Conservation (phyloP, 257 asterid genomes). For the Phtheirospermum japonicum region DNA sequence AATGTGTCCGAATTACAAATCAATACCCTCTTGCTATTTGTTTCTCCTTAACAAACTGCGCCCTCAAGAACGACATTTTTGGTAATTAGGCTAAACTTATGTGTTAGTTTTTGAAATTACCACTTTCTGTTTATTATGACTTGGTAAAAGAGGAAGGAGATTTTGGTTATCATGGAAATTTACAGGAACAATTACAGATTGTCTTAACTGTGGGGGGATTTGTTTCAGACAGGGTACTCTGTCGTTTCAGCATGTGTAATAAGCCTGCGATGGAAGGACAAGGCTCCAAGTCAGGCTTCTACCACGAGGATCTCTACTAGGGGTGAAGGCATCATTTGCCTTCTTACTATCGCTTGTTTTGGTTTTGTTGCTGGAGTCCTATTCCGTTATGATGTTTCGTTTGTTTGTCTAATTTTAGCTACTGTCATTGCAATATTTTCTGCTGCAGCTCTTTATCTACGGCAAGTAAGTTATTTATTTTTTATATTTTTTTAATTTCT, state of each 20-base stretch:
- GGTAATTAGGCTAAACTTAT: too few species aligned
- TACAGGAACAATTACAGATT: background rate
- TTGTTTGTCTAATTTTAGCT: constrained; percentile 50
- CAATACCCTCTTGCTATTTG: too few species aligned
- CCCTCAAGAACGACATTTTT: too few species aligned
- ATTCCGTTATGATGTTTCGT: constrained; percentile 69
- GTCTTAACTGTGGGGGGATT: background rate
- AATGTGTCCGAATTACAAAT: too few species aligned
- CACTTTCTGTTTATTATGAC: too few species aligned
- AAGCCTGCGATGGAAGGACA: constrained; percentile 76
- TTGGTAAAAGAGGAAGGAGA: background rate
- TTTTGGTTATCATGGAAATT: too few species aligned
- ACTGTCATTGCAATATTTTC: constrained; percentile 50
- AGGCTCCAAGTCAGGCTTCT: constrained; percentile 35
- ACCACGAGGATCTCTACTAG: constrained; percentile 44
- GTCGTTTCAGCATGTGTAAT: constrained; percentile 95
- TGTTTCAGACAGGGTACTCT: constrained; percentile 84
- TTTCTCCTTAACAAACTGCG: too few species aligned
- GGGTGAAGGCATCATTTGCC: constrained; percentile 68
- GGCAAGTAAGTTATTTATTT: constrained; percentile 14
- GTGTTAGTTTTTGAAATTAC: too few species aligned
- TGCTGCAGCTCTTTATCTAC: constrained; percentile 61
- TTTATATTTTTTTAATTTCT: background rate
- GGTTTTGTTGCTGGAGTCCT: constrained; percentile 78
- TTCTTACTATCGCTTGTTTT: constrained; percentile 55